These are phyloP conservation scores for Aspergillus taichungensis DNA, from an alignment of 495 filamentous ascomycete genomes.

Conservation along the genomic window DNA sequence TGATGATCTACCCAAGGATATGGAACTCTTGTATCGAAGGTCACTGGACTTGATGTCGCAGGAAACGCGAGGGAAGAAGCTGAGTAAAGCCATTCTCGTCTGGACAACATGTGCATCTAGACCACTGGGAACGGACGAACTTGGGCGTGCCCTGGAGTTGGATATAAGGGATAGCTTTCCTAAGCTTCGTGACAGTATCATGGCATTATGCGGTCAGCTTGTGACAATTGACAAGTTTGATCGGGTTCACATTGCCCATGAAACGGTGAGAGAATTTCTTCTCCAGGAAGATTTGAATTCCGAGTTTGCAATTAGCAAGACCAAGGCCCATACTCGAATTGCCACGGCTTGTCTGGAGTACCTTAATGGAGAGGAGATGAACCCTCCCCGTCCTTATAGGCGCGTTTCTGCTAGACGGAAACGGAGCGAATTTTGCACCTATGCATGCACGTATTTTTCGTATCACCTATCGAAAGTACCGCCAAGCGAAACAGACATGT, in stretches of 20 bases:
- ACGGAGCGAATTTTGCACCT: conserved; percentile 7
- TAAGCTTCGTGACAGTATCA: conserved; percentile 19
- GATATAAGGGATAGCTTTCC: conserved; percentile 17
- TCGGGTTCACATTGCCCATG: conserved; percentile 23
- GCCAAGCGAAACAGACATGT: conserved; percentile 8
- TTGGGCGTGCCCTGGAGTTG: conserved; percentile 20
- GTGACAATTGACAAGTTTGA: conserved; percentile 17
- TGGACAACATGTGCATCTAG: conserved; percentile 24
- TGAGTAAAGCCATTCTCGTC: conserved; percentile 22
- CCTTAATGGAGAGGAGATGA: conserved; percentile 16
- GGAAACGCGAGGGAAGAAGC: conserved; percentile 5
- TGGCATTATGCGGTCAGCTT: conserved; percentile 28
- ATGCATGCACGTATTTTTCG: conserved; percentile 22
- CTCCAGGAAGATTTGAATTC: conserved; percentile 9
- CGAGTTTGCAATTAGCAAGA: conserved; percentile 21
- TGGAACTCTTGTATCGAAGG: conserved; percentile 27
- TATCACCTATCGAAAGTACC: conserved; percentile 26
- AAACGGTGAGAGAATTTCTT: conserved; percentile 28
- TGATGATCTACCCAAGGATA: conserved; percentile 24
- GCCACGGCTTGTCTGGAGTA: conserved; percentile 16
- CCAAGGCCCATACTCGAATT: conserved; percentile 8
- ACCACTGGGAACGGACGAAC: conserved; percentile 20
- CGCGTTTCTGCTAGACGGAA: conserved; percentile 1
- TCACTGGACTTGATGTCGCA: conserved; percentile 8
- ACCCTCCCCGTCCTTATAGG: conserved; percentile 10